Conservation (phyloP, 2,329 filamentous ascomycete species). For the Myriosclerotinia curreyana region DNA sequence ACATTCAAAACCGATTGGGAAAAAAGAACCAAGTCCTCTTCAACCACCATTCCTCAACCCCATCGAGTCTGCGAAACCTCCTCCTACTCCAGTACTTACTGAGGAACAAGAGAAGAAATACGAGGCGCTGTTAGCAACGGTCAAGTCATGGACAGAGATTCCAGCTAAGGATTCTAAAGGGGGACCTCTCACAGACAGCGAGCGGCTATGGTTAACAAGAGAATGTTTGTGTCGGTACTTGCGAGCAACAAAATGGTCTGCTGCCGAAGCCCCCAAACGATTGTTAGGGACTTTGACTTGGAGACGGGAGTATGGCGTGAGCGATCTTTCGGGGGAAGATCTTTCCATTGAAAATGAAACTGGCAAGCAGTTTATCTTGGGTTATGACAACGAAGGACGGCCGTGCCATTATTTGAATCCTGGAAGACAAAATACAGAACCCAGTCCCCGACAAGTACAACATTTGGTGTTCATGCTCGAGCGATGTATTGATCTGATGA, state of each 20-base stretch:
- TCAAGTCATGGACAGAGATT: constrained; percentile 68
- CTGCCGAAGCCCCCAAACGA: constrained; percentile 72
- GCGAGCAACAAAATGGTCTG: constrained; percentile 87
- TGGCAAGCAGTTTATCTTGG: constrained; percentile 87
- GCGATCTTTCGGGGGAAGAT: constrained; percentile 72
- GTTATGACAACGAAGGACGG: constrained; percentile 81
- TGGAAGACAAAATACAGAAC: constrained; percentile 87
- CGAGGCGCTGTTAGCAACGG: constrained; percentile 67
- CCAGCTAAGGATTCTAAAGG: constrained; percentile 57
- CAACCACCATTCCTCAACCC: constrained; percentile 41
- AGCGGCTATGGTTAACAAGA: constrained; percentile 85
- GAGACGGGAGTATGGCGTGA: constrained; percentile 86
- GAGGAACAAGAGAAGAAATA: constrained; percentile 81
- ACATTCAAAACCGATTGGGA: constrained; percentile 19
- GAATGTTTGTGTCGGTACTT: constrained; percentile 93
- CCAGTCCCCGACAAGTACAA: constrained; percentile 81
- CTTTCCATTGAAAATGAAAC: constrained; percentile 94
- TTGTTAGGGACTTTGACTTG: constrained; percentile 77
- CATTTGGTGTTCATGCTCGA: constrained; percentile 97
- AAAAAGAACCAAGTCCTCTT: constrained; percentile 41
- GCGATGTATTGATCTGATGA: constrained; percentile 81
- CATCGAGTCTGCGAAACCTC: constrained; percentile 36
- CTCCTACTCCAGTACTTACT: constrained; percentile 60
- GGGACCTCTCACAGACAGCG: constrained; percentile 69
- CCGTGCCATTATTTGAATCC: constrained; percentile 90